Evolutionary conservation across 2,329 filamentous ascomycete species (phyloP).

Genomic region (Colletotrichum cordylinicola): DNA sequence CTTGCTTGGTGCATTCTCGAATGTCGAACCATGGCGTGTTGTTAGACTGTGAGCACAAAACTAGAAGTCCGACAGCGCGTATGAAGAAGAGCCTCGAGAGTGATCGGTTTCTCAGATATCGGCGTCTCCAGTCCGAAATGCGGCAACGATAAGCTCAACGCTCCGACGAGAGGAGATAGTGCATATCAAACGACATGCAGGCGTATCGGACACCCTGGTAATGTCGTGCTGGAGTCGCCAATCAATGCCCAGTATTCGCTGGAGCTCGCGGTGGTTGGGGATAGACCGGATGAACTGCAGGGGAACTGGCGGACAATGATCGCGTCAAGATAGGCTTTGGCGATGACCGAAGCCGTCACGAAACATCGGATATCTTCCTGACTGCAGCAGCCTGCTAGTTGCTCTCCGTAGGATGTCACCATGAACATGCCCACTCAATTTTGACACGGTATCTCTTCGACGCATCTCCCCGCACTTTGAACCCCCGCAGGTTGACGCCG

Average conservation of each 20-base stretch:
- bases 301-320: neutral
- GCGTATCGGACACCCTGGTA: neutral
- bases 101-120: neutral
- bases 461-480: neutral
- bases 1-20: neutral
- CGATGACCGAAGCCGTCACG: neutral
- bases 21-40: neutral
- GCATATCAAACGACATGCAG: neutral
- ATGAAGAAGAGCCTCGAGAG: neutral
- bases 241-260: neutral
- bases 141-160: neutral
- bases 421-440: neutral
- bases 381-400: neutral
- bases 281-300: neutral
- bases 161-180: neutral
- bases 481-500: neutral
- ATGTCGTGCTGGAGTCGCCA: neutral
- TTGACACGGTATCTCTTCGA: neutral
- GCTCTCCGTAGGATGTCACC: neutral
- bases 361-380: neutral
- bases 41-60: neutral
- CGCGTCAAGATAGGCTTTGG: neutral
- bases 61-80: neutral
- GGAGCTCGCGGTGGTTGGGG: neutral
- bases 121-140: neutral